Base-by-base conservation (phyloP, 805 yeast genomes). In the Schwanniomyces sp. region DNA sequence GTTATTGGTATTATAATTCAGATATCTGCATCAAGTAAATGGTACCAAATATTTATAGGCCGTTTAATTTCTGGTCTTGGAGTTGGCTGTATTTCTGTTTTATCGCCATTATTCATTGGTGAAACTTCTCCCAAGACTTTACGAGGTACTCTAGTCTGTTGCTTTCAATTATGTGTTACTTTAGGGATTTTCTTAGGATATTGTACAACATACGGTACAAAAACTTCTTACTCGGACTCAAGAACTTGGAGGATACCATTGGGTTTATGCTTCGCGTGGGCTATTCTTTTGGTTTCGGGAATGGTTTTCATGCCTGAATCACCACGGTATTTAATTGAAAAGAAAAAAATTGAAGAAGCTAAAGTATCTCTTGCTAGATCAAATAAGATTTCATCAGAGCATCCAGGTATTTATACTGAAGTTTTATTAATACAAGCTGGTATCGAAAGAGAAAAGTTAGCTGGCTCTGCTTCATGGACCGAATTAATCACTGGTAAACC, bases 41-140 rank as follows among this genome's bases (percentile, higher is more conserved):
- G 89, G 88, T 77, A 74, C 56, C 91, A 85, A 65, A 74, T 76
- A 58, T 74, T 84, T 58, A 71, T 83, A 56, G 89, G 89, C 2
- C 70, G 92, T 46, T 71, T 81, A 28, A 59, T 83, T 34, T 78
- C 86, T n/a, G 91, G 91, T n/a, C 53, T 84, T n/a, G 90, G 86
- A 16, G 82, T 87, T 18, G 94, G 94, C 14, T 77, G 78, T 21
- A 83, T 86, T 11, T 80, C 90, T 0, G 86, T 85, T 57, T 75
- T 84, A 34, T 81, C 82, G 4, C 92, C 84, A 37, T 70, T 79
- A 70, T 78, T 84, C 69, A 83, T 84, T 57, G 77, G 85, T 25
- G 91, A 85, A 64, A 76, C 84, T 49, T 70, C 90, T 48, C 91
- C 91, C 60, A 84, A 82, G 57, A 80, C 78, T 48, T 69, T 84